Base-by-base conservation (phyloP, 192 early-diverging fungal species). In the Coemansia sp. region DNA sequence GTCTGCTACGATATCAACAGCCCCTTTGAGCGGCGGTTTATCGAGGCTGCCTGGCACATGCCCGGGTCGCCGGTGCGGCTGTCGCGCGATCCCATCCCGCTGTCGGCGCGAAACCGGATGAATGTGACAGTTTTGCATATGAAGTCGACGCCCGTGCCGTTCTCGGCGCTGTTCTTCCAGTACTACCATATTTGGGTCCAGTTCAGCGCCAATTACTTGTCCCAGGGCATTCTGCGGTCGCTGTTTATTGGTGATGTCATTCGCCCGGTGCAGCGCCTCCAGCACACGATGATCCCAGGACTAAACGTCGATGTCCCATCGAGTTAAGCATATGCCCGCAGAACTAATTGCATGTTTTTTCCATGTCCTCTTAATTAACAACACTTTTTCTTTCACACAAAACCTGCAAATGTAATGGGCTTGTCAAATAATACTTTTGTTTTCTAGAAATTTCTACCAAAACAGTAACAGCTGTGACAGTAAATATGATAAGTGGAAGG, bases 131-230 rank as follows among this genome's bases (percentile, higher is more conserved):
- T 76, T 52, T 44, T 71, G 33, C 56, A 70, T 48, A 67, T 81
- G 47, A 55, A 89, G 82, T 89, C 86, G 63, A 73, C 81, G 35
- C 90, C 95, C 0, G 73, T 95, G 32, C 87, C 88, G 0, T 73
- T 89, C 10, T 69, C 83, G 0, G 83, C 87, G 11, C 88, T 98
- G 21, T 94, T 98, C 60, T 95, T 95, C 70, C 93, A 98, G 71
- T 98, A 95, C 60, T 80, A 86, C 50, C 87, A 93, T 46, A 79
- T 98, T 7, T 91, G 84, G 85, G 79, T 81, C 29, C 81, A 91
- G 46, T 74, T 97, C n/a, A 84, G 85, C 30, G 84, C 85, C 0
- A 87, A 89, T 58, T 95, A 95, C 52, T 80, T 97, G 64, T 87
- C 89, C n/a, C 65, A 84, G 24, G 82, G 88, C 22, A 84, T 90